These are phyloP conservation scores for Teunomyces pallodes DNA, from an alignment of 805 yeast genomes.

Conservation along the genomic window DNA sequence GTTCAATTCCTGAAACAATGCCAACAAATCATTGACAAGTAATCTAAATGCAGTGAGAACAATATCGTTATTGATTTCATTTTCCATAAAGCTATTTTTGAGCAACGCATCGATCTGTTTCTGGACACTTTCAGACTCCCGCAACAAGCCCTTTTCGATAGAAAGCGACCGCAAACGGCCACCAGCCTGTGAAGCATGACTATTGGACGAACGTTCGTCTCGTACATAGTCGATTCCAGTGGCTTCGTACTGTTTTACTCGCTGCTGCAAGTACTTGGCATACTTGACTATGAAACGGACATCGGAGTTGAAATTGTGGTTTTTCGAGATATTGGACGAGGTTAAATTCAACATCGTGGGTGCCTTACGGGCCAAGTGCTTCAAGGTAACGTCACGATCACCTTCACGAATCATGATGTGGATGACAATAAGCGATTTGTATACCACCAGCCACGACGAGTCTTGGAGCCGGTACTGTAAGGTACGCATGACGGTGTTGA, in stretches of 20 bases:
- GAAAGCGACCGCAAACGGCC: constrained; percentile 63
- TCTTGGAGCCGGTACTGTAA: constrained; percentile 65
- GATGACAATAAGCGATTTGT: constrained; percentile 76
- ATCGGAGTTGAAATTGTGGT: constrained; percentile 43
- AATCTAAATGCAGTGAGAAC: constrained; percentile 80
- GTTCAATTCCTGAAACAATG: constrained; percentile 84
- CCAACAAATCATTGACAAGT: constrained; percentile 83
- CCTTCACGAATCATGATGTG: constrained; percentile 96
- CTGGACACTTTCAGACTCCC: constrained; percentile 84
- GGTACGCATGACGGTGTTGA: constrained; percentile 66
- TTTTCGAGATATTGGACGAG: constrained; percentile 36
- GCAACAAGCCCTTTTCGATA: constrained; percentile 75
- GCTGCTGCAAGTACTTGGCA: constrained; percentile 62
- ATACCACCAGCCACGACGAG: constrained; percentile 88
- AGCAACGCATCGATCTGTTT: constrained; percentile 74
- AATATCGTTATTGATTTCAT: constrained; percentile 81
- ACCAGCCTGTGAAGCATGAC: constrained; percentile 46
- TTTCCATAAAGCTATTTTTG: constrained; percentile 71
- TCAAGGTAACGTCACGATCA: constrained; percentile 67
- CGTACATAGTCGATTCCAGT: constrained; percentile 76
- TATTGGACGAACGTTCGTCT: constrained; percentile 50
- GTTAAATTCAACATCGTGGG: constrained; percentile 50
- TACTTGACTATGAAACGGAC: constrained; percentile 61
- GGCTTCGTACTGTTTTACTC: constrained; percentile 67
- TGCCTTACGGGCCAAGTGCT: constrained; percentile 49